Conservation (phyloP, 2,329 filamentous ascomycete genomes). For the Colletotrichum simmondsii region DNA sequence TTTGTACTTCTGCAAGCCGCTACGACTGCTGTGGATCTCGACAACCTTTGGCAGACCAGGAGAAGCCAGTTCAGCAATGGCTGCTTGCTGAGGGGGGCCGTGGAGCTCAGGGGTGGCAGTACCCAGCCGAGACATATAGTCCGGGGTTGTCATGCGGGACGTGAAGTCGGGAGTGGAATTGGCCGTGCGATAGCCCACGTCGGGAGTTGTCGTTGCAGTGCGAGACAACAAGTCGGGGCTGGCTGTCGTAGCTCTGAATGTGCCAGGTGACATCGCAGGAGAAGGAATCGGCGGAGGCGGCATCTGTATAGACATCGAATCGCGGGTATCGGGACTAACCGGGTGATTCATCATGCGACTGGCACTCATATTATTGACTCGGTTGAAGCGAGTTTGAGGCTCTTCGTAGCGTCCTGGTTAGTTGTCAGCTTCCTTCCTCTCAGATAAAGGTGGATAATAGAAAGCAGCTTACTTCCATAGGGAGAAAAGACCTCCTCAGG, state of each 20-base stretch:
- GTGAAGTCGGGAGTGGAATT: slow-evolving; percentile 1
- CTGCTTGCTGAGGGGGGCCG: slow-evolving; percentile 31
- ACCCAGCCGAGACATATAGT: slow-evolving; percentile 19
- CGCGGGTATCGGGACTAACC: slow-evolving; percentile 17
- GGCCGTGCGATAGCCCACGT: neutral
- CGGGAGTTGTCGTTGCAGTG: slow-evolving; percentile 21
- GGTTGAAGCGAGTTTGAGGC: slow-evolving; percentile 32
- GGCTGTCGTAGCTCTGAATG: slow-evolving; percentile 1
- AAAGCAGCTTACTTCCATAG: slow-evolving; percentile 53
- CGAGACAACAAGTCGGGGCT: slow-evolving; percentile 13
- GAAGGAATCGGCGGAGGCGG: neutral
- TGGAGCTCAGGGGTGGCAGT: slow-evolving; percentile 34
- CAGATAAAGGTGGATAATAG: neutral
- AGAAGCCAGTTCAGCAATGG: slow-evolving; percentile 32
- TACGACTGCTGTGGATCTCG: slow-evolving; percentile 33
- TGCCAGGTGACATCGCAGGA: neutral
- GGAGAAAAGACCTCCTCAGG: slow-evolving; percentile 53
- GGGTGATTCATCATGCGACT: slow-evolving; percentile 33
- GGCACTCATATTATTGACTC: slow-evolving; percentile 14
- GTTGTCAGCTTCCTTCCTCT: slow-evolving; percentile 1
- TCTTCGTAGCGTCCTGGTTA: slow-evolving; percentile 31
- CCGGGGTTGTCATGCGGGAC: neutral
- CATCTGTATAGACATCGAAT: neutral
- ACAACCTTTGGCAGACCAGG: slow-evolving; percentile 33
- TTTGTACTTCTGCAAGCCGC: slow-evolving; percentile 26